Conservation (phyloP, 2,329 filamentous ascomycete species). For the Xylaria hypoxylon region DNA sequence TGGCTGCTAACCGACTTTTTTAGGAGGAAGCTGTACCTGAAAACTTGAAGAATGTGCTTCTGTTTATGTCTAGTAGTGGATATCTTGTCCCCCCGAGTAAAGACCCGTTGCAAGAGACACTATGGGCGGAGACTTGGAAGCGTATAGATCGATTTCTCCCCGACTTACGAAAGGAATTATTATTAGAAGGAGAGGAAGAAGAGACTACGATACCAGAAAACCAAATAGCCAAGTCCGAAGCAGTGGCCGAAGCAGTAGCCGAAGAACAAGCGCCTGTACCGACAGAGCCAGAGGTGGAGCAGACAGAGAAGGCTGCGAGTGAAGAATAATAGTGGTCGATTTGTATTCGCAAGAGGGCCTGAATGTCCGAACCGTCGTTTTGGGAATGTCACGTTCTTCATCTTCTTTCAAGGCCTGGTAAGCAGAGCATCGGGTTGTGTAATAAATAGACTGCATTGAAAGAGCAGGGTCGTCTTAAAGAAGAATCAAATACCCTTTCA, state of each 20-base stretch:
- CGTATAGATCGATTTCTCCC: slow-evolving; percentile 74
- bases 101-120: slow-evolving; percentile 65
- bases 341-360: not conserved
- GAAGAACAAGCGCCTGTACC: slow-evolving; percentile 22
- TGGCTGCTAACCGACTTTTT: slow-evolving; percentile 33
- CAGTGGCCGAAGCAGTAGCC: not conserved
- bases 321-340: slow-evolving; percentile 17
- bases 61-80: slow-evolving; percentile 93
- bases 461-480: slow-evolving; percentile 23
- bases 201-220: slow-evolving; percentile 19
- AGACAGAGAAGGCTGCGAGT: slow-evolving; percentile 20
- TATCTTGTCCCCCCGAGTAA: slow-evolving; percentile 79
- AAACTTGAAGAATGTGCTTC: slow-evolving; percentile 92
- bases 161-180: slow-evolving; percentile 67
- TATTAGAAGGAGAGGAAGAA: slow-evolving; percentile 59
- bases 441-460: slow-evolving; percentile 42
- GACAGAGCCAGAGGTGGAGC: slow-evolving; percentile 6
- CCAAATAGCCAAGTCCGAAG: slow-evolving; percentile 16
- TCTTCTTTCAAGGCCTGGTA: slow-evolving; percentile 6
- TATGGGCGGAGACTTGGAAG: slow-evolving; percentile 74
- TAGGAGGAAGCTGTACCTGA: slow-evolving; percentile 96
- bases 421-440: slow-evolving; percentile 34
- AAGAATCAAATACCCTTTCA: slow-evolving; percentile 25
- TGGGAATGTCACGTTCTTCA: not conserved
- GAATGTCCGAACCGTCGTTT: slow-evolving; percentile 11